Evolutionary conservation across 2,329 filamentous ascomycete species (phyloP).

Genomic region (Paraphaeosphaeria sporulosa): DNA sequence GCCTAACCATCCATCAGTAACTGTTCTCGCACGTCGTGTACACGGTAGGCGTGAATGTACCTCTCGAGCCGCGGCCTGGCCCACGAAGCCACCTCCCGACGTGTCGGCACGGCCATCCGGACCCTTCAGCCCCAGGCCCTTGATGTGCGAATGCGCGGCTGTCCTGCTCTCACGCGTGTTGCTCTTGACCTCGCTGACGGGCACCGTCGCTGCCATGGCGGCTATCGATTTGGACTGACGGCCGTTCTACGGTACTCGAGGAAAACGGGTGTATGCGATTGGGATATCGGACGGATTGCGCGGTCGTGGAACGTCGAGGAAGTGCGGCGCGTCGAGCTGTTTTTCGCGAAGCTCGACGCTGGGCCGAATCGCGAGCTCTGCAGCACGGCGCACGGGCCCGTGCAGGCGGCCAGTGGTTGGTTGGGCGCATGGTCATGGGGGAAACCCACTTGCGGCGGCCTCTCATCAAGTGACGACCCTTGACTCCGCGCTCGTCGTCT

Average conservation of each 20-base stretch:
- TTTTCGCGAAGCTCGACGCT: slow-evolving; percentile 14
- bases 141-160: slow-evolving; percentile 97
- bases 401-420: neutral
- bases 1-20: slow-evolving; percentile 64
- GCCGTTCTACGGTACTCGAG: neutral
- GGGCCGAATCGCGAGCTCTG: slow-evolving; percentile 11
- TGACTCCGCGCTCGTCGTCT: slow-evolving; percentile 8
- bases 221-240: slow-evolving; percentile 14
- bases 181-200: slow-evolving; percentile 84
- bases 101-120: slow-evolving; percentile 85
- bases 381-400: neutral
- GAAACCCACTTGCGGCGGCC: neutral
- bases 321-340: neutral
- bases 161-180: slow-evolving; percentile 95
- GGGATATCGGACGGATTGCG: neutral
- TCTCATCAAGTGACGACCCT: slow-evolving; percentile 1
- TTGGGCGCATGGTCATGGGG: slow-evolving; percentile 5
- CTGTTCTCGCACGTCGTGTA: neutral
- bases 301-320: neutral
- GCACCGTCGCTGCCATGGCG: slow-evolving; percentile 47
- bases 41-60: slow-evolving; percentile 56
- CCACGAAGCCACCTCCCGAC: slow-evolving; percentile 78
- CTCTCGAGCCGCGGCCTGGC: slow-evolving; percentile 87
- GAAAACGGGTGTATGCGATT: slow-evolving; percentile 1
- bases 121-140: slow-evolving; percentile 81